Evolutionary conservation across 768 basidiomycete species (phyloP), one percentile per base, ranked within the genome.

Genomic region (Russula sp.): DNA sequence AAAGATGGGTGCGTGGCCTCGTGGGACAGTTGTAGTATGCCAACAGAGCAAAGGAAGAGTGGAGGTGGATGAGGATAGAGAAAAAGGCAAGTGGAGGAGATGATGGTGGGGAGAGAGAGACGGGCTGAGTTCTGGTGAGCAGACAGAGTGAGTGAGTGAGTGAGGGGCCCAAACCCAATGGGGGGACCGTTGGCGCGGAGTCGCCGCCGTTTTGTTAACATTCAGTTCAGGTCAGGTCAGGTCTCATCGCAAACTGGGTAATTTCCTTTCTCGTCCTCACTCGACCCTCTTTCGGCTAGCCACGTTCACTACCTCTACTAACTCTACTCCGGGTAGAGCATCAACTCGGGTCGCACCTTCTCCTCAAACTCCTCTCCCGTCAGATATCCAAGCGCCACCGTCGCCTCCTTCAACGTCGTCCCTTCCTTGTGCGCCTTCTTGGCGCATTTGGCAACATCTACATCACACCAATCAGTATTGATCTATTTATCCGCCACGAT

Each of bases 401-500:
- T 93, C 45, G 97, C 93, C 76, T 93, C 89, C 79, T 96, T 98
- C 73, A 98, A 72, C 62, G 97, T 98, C 52, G 87, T 90, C 32
- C 97, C 97, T 75, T 99, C 94, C 74, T 89, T 93, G 81, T 98
- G 97, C n/a, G 97, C 97, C 75, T 98, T 98, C 83, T 99, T 99
- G 34, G 97, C 97, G 70, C 90, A 93, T 76, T 91, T 94, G 53
- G 97, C 97, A 53, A 98, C 97, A 75, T 97, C 94, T 98, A 71
- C 46, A 63, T 46, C 14, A 16, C 43, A 63, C 61, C 18, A 70
- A 58, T 61, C 56, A 68, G 54, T 38, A 35, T 43, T 5, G 10
- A 29, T 29, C 32, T 20, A 18, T 14, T 22, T 59, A 9, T 47
- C 22, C 38, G 11, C 50, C 39, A 42, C 36, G 14, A 35, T 20